These are phyloP conservation scores for Posidonia australis DNA, from an alignment of 106 monocot species.

Conservation along the genomic window DNA sequence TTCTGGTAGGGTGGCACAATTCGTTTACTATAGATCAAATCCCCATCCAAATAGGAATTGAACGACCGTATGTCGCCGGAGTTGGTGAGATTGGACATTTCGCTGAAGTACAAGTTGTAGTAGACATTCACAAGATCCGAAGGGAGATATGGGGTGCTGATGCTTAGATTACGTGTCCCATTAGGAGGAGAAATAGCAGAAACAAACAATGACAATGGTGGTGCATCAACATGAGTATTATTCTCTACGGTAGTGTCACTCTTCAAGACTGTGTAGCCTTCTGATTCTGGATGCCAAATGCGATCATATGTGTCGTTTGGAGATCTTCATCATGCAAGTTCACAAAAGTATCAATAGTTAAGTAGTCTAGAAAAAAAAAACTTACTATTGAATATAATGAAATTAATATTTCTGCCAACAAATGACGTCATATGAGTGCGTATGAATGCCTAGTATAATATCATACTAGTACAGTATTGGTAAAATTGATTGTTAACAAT, in stretches of 20 bases:
- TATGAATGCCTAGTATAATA: no score
- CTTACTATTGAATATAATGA: no score
- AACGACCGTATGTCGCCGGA: slow-evolving; percentile 5
- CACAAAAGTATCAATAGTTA: no score
- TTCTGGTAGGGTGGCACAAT: background rate
- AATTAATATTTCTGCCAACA: no score
- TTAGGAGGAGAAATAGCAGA: background rate
- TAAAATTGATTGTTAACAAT: no score
- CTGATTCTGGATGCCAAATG: background rate
- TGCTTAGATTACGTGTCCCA: background rate
- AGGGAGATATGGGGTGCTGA: background rate
- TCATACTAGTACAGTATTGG: no score
- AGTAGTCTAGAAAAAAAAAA: no score
- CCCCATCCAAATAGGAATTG: background rate
- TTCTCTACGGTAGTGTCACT: background rate
- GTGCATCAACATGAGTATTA: background rate
- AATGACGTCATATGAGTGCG: no score
- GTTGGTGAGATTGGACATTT: background rate
- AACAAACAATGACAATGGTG: background rate
- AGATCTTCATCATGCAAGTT: no score
- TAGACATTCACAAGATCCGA: background rate
- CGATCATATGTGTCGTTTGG: background rate
- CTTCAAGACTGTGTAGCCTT: background rate
- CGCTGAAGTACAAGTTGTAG: slow-evolving; percentile 23
- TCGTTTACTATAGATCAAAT: background rate